Evolutionary conservation across 805 yeast genomes (phyloP).

Genomic region (Sporopachydermia lactativora): DNA sequence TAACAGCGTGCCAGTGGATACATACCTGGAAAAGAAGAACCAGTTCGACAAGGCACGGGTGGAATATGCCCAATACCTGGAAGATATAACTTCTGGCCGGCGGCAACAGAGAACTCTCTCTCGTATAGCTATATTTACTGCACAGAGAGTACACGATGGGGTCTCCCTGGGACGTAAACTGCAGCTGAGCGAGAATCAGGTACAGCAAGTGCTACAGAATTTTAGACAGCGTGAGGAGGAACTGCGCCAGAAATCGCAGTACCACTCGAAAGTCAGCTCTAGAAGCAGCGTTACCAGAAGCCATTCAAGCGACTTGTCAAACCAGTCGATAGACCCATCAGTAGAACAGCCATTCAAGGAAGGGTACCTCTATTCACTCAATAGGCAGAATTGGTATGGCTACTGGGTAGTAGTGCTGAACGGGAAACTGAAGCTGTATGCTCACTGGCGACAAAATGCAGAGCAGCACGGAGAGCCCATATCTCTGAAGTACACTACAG

Average conservation of each 20-base stretch:
- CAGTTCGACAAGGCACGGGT: slow-evolving; percentile 26
- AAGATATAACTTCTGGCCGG: slow-evolving; percentile 27
- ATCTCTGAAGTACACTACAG: slow-evolving; percentile 34
- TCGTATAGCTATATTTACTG: slow-evolving; percentile 22
- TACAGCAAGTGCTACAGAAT: not conserved
- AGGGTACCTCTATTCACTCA: slow-evolving; percentile 45
- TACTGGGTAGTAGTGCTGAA: slow-evolving; percentile 68
- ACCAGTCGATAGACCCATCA: not conserved
- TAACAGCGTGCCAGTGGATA: slow-evolving; percentile 20
- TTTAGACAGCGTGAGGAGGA: not conserved
- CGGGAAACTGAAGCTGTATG: slow-evolving; percentile 56
- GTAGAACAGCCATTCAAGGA: slow-evolving; percentile 10
- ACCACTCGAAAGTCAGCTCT: not conserved
- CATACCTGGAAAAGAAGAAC: slow-evolving; percentile 24
- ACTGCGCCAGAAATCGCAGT: too few species aligned
- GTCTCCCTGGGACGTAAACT: slow-evolving; percentile 1
- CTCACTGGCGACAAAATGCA: slow-evolving; percentile 67
- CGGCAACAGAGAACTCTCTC: slow-evolving; percentile 24
- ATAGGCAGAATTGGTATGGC: slow-evolving; percentile 71
- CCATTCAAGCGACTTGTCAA: not conserved
- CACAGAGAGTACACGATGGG: slow-evolving; percentile 8
- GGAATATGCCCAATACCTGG: slow-evolving; percentile 25
- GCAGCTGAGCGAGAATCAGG: not conserved
- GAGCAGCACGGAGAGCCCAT: slow-evolving; percentile 52
- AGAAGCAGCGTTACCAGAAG: not conserved